phyloP scores from a whole-genome alignment of 2,329 filamentous ascomycete species.

The Thielaviopsis populi region DNA sequence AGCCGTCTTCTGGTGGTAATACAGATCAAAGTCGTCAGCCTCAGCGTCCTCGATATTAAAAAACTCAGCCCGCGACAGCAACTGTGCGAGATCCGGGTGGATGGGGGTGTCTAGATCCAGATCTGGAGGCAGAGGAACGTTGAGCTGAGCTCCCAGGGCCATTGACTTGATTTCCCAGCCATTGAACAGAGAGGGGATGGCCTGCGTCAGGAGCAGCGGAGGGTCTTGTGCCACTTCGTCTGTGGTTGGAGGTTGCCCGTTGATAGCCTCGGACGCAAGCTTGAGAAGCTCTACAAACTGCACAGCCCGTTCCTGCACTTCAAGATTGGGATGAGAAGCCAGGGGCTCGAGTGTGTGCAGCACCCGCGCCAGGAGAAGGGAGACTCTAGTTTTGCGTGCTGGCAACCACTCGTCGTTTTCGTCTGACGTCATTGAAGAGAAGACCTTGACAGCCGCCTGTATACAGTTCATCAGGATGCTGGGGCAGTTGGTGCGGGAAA shows the following conservation, averaged over 20 bases:
- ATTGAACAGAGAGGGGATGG: conserved; percentile 73
- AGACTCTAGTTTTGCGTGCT: conserved; percentile 57
- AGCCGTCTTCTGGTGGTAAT: conserved; percentile 44
- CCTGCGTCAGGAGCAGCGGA: conserved; percentile 75
- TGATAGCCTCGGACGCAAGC: conserved; percentile 66
- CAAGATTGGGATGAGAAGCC: conserved; percentile 67
- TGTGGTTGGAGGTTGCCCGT: conserved; percentile 45
- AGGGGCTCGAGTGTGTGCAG: conserved; percentile 69
- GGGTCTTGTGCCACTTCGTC: conserved; percentile 46
- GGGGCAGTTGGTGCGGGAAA: conserved; percentile 42
- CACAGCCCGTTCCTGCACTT: conserved; percentile 88
- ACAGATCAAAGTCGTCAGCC: conserved; percentile 51
- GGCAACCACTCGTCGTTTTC: conserved; percentile 53
- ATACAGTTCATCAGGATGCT: conserved; percentile 63
- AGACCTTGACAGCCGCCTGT: conserved; percentile 75
- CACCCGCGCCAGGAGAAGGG: conserved; percentile 66
- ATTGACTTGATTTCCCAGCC: conserved; percentile 89
- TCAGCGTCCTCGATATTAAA: conserved; percentile 36
- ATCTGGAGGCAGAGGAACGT: conserved; percentile 63
- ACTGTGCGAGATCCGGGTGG: conserved; percentile 52
- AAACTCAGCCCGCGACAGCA: conserved; percentile 47
- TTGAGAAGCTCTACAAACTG: conserved; percentile 85
- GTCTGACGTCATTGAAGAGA: conserved; percentile 54
- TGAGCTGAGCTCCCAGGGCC: conserved; percentile 63
- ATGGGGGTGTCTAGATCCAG: conserved; percentile 73